These are phyloP conservation scores for Zoysia japonica DNA, from an alignment of 176 grass and related monocot species.

Conservation along the genomic window DNA sequence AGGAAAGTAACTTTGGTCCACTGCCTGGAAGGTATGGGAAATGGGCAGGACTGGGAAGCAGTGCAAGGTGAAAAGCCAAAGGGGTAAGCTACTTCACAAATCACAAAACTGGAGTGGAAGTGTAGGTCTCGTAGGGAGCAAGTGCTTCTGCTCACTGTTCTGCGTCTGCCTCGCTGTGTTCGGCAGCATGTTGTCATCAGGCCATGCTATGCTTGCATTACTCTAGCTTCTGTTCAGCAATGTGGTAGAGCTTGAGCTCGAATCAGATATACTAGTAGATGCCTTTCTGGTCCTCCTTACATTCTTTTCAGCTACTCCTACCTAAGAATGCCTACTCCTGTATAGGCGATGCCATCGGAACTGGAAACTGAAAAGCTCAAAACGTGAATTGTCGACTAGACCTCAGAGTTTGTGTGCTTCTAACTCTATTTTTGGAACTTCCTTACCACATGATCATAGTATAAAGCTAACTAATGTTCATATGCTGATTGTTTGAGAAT, in stretches of 20 bases:
- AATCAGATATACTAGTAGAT: slow-evolving; percentile 20
- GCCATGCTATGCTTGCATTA: background rate
- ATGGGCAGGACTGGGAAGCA: slow-evolving; percentile 19
- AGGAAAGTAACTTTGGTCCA: slow-evolving; percentile 38
- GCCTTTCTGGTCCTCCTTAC: slow-evolving; percentile 29
- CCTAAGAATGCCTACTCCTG: slow-evolving; percentile 7
- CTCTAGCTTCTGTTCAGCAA: background rate
- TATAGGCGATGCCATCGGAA: slow-evolving; percentile 15
- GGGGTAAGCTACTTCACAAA: slow-evolving; percentile 13
- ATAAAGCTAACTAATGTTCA: background rate
- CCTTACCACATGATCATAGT: background rate
- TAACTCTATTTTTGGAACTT: background rate
- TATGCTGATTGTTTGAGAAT: background rate
- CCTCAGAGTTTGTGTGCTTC: background rate
- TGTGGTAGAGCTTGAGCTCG: slow-evolving; percentile 11
- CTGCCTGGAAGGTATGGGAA: slow-evolving; percentile 28
- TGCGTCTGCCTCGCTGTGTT: background rate
- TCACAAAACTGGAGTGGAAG: slow-evolving; percentile 18
- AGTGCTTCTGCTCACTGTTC: slow-evolving; percentile 22
- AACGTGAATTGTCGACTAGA: background rate
- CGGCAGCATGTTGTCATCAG: background rate
- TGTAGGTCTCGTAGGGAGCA: background rate
- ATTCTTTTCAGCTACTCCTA: background rate
- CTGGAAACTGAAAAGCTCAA: background rate
- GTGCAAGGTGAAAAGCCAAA: slow-evolving; percentile 35